These are phyloP conservation scores for Protomyces inouyei DNA, from an alignment of 1,139 yeast genomes.

Conservation along the genomic window DNA sequence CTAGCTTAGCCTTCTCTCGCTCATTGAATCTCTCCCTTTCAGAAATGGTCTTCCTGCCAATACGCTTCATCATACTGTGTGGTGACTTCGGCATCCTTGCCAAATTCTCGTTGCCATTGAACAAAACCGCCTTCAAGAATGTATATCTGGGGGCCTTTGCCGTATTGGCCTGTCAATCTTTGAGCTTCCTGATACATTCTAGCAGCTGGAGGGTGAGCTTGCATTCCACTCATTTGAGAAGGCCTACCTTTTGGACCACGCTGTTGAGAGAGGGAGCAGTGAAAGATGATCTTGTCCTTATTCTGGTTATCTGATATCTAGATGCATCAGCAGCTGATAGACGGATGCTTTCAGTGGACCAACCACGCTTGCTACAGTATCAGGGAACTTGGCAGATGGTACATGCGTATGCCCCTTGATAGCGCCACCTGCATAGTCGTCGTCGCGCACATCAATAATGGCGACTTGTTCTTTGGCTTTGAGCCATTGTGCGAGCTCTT, in stretches of 20 bases:
- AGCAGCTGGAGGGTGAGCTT: slow-evolving; percentile 85
- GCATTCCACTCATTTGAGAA: slow-evolving; percentile 50
- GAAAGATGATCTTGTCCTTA: slow-evolving; percentile 51
- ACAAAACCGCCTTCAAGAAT: slow-evolving; percentile 73
- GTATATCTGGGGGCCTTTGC: slow-evolving; percentile 53
- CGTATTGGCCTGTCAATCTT: slow-evolving; percentile 38
- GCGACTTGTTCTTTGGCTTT: slow-evolving; percentile 40
- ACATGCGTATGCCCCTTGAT: slow-evolving; percentile 58
- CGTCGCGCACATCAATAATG: slow-evolving; percentile 82
- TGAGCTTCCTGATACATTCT: slow-evolving; percentile 45
- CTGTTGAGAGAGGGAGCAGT: slow-evolving; percentile 48
- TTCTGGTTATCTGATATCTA: slow-evolving; percentile 12
- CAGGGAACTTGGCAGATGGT: slow-evolving; percentile 52
- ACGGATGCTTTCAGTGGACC: neutral
- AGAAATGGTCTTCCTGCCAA: slow-evolving; percentile 29
- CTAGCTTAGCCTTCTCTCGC: neutral
- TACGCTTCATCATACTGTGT: slow-evolving; percentile 42
- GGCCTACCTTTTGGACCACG: neutral
- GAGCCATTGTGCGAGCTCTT: slow-evolving; percentile 18
- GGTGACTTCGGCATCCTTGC: slow-evolving; percentile 61
- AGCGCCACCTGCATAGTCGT: slow-evolving; percentile 74
- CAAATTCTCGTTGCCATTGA: slow-evolving; percentile 73
- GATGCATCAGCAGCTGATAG: slow-evolving; percentile 3
- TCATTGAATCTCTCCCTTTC: neutral
- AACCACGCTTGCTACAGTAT: slow-evolving; percentile 45